Evolutionary conservation across 2,329 filamentous ascomycete species (phyloP).

Genomic region (Xylogone sp.): DNA sequence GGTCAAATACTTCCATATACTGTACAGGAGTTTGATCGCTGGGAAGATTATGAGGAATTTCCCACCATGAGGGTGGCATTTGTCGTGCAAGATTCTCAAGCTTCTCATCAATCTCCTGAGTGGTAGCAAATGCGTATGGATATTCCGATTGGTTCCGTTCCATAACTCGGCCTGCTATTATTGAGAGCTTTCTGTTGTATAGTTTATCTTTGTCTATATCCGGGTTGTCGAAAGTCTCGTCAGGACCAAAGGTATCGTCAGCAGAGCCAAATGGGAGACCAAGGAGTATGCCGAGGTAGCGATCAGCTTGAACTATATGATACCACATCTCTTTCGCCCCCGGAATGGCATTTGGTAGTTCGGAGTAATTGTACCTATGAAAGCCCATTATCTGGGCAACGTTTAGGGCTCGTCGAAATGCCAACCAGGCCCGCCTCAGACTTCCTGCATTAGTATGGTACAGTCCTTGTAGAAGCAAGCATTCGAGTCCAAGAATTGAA

Average conservation of each 20-base stretch:
- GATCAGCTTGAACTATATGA: slow-evolving; percentile 10
- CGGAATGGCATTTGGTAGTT: background rate
- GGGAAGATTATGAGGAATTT: slow-evolving; percentile 13
- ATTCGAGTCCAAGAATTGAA: slow-evolving; percentile 45
- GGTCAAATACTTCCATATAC: slow-evolving; percentile 15
- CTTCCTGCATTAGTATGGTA: slow-evolving; percentile 40
- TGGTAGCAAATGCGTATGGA: slow-evolving; percentile 21
- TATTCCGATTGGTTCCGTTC: slow-evolving; percentile 22
- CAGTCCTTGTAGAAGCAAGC: slow-evolving; percentile 41
- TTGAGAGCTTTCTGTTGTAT: slow-evolving; percentile 17
- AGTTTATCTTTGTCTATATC: slow-evolving; percentile 15
- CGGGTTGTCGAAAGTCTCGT: slow-evolving; percentile 23
- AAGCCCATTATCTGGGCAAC: slow-evolving; percentile 46
- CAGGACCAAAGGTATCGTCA: slow-evolving; percentile 12
- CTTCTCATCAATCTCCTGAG: slow-evolving; percentile 27
- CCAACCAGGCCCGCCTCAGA: slow-evolving; percentile 42
- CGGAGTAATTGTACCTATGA: slow-evolving; percentile 38
- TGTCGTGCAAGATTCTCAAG: slow-evolving; percentile 21
- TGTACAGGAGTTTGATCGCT: slow-evolving; percentile 8
- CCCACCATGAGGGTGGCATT: slow-evolving; percentile 25
- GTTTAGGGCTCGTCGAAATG: slow-evolving; percentile 39
- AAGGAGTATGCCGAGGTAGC: slow-evolving; percentile 19
- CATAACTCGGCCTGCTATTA: slow-evolving; percentile 20
- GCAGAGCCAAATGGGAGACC: slow-evolving; percentile 19
- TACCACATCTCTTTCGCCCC: slow-evolving; percentile 7